phyloP scores from a whole-genome alignment of 768 basidiomycete species.

The Crassisporium funariophilum region DNA sequence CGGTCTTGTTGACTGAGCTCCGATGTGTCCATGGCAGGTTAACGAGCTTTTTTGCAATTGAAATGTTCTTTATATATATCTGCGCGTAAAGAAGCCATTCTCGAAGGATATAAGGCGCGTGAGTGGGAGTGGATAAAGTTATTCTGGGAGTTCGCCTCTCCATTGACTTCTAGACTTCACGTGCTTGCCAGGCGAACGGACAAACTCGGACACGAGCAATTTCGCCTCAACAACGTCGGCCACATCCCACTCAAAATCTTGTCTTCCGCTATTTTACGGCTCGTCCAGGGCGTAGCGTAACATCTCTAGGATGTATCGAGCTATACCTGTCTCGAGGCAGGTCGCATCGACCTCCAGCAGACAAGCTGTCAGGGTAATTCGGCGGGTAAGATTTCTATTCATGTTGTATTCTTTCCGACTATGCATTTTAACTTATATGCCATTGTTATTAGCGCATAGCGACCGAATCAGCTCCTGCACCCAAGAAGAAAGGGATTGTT shows the following conservation, averaged over 20 bases:
- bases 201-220: constrained; percentile 38
- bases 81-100: constrained; percentile 8
- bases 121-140: neutral
- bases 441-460: constrained; percentile 53
- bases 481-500: constrained; percentile 55
- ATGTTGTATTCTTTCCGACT: neutral
- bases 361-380: constrained; percentile 51
- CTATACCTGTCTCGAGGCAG: constrained; percentile 57
- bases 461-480: constrained; percentile 51
- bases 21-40: neutral
- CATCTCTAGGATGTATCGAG: constrained; percentile 53
- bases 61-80: neutral
- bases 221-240: constrained; percentile 19
- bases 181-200: constrained; percentile 30
- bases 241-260: constrained; percentile 14
- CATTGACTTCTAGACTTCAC: too few relatives aligned
- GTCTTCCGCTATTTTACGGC: constrained; percentile 11
- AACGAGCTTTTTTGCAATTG: neutral
- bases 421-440: constrained; percentile 2
- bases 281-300: constrained; percentile 22
- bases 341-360: constrained; percentile 46
- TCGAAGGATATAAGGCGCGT: neutral
- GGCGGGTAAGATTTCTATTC: constrained; percentile 54
- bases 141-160: too few relatives aligned
- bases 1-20: neutral